These are phyloP conservation scores for Kwoniella bestiolae DNA, from an alignment of 768 basidiomycete species.

Conservation along the genomic window DNA sequence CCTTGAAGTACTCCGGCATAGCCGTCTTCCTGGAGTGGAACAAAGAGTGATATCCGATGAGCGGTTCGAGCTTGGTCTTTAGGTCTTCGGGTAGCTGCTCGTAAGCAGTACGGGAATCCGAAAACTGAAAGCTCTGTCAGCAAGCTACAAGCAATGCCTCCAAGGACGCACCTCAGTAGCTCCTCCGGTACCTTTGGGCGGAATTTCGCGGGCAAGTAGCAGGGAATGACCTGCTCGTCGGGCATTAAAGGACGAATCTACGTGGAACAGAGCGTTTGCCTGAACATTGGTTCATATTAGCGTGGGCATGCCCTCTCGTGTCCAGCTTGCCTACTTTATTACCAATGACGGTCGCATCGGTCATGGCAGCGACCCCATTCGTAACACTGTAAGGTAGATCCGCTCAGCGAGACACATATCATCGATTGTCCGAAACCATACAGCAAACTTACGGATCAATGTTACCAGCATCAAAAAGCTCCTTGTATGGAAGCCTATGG, in stretches of 20 bases:
- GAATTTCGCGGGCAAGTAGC: conserved; percentile 47
- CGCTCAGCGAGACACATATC: no score
- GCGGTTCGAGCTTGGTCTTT: conserved; percentile 30
- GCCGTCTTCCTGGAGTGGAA: conserved; percentile 10
- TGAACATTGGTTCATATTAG: conserved; percentile 7
- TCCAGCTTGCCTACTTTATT: conserved; percentile 19
- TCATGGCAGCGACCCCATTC: conserved; percentile 41
- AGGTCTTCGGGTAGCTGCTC: conserved; percentile 45
- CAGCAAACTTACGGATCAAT: conserved; percentile 31
- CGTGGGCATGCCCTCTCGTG: no score
- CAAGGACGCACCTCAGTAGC: conserved; percentile 33
- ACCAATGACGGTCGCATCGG: conserved; percentile 46
- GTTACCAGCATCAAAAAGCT: conserved; percentile 52
- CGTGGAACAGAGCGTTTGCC: conserved; percentile 35
- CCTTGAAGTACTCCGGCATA: conserved; percentile 31
- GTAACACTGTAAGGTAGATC: conserved; percentile 16
- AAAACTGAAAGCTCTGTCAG: conserved; percentile 22
- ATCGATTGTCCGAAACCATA: no score
- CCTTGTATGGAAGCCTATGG: conserved; percentile 39
- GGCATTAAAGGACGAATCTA: conserved; percentile 37
- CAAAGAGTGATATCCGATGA: conserved; percentile 29
- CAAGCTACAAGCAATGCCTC: not conserved
- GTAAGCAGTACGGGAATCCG: conserved; percentile 47
- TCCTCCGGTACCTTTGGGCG: conserved; percentile 44
- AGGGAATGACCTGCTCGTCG: conserved; percentile 43